Percentiles rank a stretch among this genome's conserved stretches.
Evolutionary conservation across 257 asterid species (phyloP).

Genomic region (Solanum peruvianum): DNA sequence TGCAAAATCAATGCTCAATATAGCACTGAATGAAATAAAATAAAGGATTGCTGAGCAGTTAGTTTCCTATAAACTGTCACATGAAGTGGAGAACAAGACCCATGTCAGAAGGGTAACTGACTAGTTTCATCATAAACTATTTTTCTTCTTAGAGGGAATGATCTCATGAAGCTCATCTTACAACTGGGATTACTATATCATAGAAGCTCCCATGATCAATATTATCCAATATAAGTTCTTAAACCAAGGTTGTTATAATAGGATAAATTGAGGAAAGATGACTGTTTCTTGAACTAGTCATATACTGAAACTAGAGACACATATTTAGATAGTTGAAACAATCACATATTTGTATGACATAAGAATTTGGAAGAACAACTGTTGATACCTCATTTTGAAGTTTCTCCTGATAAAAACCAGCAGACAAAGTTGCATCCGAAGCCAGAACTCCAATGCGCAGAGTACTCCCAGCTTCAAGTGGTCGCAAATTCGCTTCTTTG

Average conservation of each 20-base stretch:
- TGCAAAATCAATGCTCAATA: neutral
- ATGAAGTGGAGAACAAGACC: neutral
- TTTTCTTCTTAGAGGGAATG: neutral
- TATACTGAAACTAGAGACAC: neutral
- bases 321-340: neutral
- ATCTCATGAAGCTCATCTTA: neutral
- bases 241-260: neutral
- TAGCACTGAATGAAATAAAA: neutral
- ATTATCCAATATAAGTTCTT: neutral
- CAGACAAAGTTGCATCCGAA: conserved; percentile 21
- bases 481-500: conserved; percentile 48
- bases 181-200: neutral
- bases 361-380: neutral
- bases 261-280: neutral
- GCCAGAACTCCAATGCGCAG: conserved; percentile 53
- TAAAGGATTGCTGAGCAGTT: neutral
- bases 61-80: neutral
- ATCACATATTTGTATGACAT: neutral
- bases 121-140: neutral
- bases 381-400: conserved; percentile 47
- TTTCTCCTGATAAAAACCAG: conserved; percentile 46
- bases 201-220: neutral
- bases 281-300: neutral
- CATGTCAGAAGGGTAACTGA: neutral
- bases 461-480: conserved; percentile 61